Conservation (phyloP, 257 asterid species). For the Craterostigma plantagineum region DNA sequence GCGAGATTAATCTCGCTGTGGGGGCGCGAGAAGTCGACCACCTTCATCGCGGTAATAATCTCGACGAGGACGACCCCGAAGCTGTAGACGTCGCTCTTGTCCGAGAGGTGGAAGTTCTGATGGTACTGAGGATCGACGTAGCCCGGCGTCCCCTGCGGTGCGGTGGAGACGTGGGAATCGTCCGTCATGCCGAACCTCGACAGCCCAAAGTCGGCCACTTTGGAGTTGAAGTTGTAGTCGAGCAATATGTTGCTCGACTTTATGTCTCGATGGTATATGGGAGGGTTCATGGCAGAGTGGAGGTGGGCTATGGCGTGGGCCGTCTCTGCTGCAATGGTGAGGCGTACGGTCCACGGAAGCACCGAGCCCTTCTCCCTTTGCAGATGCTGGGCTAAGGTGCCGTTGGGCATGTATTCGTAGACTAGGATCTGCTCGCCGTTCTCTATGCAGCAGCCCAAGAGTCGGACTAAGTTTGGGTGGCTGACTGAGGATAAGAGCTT, state of each 20-base stretch:
- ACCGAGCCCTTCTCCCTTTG: constrained; percentile 44
- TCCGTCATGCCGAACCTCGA: constrained; percentile 80
- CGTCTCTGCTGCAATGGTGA: constrained; percentile 73
- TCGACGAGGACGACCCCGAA: constrained; percentile 95
- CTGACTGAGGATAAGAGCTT: constrained; percentile 75
- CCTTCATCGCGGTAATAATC: constrained; percentile 64
- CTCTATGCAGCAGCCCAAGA: constrained; percentile 79
- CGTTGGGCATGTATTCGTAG: constrained; percentile 76
- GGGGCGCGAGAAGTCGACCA: constrained; percentile 71
- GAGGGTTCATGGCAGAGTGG: constrained; percentile 66
- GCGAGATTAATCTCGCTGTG: constrained; percentile 74
- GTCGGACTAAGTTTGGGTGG: constrained; percentile 87
- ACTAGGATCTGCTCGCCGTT: constrained; percentile 80
- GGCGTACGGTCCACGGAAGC: constrained; percentile 78
- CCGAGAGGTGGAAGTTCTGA: constrained; percentile 87
- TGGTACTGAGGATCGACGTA: constrained; percentile 90
- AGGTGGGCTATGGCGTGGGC: constrained; percentile 80
- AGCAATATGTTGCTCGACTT: constrained; percentile 77
- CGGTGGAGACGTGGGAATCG: constrained; percentile 85
- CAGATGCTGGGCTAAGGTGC: constrained; percentile 79
- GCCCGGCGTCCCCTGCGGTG: constrained; percentile 97
- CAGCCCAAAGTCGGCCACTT: constrained; percentile 88
- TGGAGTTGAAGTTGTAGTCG: constrained; percentile 55
- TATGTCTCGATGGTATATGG: constrained; percentile 78
- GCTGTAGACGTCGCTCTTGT: constrained; percentile 89